Base-by-base conservation (phyloP, 768 basidiomycete species). In the Amanita molliuscula region DNA sequence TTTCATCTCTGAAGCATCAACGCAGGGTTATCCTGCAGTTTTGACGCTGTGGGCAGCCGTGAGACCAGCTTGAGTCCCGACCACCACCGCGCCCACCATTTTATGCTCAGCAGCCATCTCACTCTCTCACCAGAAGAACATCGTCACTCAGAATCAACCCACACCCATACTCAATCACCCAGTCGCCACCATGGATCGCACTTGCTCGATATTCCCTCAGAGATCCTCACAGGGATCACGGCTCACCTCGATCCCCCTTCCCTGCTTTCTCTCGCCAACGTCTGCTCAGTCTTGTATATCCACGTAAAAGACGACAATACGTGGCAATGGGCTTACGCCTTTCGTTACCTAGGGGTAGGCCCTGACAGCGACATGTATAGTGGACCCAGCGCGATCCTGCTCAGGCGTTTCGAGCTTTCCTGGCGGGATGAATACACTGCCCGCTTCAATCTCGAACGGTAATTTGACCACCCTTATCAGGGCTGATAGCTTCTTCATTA, bases 281-380 rank as follows among this genome's bases (percentile, higher is more conserved):
- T 81, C 52, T 75, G 73, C 64, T 67, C 62, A 42, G 60, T 58
- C 52, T 70, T 88, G 50, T 70, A 74, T 60, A 67, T 73, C 54
- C 87, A 88, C 73, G 67, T 88, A 72, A 75, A 75, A 48, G 75
- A 86, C 57, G 88, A 92, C 53, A 81, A 78, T 58, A 89, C 85
- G 31, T 92, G 88, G 88, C 73, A 76, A 45, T 70, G 78, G 18
- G 88, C 89, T 25, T 88, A 87, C 63, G 67, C 80, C 53, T 76
- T 70, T 47, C 81, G 82, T 61, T 81, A 79, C 59, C 61, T 88
- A 38, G 79, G 77, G 44, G 74, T 88, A 47, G 65, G 71, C 7
- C 87, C 86, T 15, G 84, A 89, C 63, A 64, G 64, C 48, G 75
- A 79, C 52, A 63, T 83, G 28, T 59, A 71, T 49, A 63, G 73